phyloP scores from a whole-genome alignment of 2,329 filamentous ascomycete species.

The Hymenoscyphus scutula region DNA sequence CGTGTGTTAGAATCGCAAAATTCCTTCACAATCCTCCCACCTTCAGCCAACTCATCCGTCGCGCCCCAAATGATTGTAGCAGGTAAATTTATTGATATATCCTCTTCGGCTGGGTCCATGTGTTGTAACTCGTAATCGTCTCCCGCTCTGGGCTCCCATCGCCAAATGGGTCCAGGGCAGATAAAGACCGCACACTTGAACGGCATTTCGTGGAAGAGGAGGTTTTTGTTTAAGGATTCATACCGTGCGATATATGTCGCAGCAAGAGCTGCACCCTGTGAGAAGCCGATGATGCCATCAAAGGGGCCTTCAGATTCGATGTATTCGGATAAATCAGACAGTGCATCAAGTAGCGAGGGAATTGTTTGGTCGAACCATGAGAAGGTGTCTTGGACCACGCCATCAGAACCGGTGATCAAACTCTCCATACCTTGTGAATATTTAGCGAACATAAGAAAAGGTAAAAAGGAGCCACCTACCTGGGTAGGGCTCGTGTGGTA shows the following conservation, averaged over 20 bases:
- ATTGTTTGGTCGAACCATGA: neutral
- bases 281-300: constrained; percentile 15
- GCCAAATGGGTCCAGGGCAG: neutral
- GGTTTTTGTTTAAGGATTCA: neutral
- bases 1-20: neutral
- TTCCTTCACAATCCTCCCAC: neutral
- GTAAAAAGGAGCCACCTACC: neutral
- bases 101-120: neutral
- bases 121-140: neutral
- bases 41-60: neutral
- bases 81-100: neutral
- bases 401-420: constrained; percentile 1
- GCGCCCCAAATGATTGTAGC: neutral
- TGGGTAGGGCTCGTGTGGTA: neutral
- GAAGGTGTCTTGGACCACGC: neutral
- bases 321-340: constrained; percentile 1
- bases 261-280: constrained; percentile 42
- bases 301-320: constrained; percentile 11
- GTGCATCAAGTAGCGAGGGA: neutral
- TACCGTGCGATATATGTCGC: constrained; percentile 4
- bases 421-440: neutral
- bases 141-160: neutral
- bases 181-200: constrained; percentile 9
- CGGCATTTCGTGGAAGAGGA: constrained; percentile 1
- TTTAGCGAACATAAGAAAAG: neutral